Base-by-base conservation (phyloP, 352 stramenopile genomes). In the Phytophthora podocarpi region DNA sequence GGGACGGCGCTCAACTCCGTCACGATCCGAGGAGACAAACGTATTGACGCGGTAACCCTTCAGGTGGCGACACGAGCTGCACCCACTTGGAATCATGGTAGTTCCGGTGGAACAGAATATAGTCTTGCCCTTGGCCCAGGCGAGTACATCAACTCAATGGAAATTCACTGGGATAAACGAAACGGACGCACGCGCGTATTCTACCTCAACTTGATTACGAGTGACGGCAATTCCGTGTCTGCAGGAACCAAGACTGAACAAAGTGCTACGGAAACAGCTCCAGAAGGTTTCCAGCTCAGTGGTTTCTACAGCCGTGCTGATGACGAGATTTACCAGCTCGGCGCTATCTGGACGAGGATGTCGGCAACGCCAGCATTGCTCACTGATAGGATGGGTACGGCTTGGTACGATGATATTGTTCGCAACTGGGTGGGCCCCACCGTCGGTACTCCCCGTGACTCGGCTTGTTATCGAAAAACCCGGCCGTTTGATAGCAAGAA, bases 381-480 rank as follows among this genome's bases (percentile, higher is more conserved):
- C 39, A 68, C 49, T 5, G 66, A 71, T 47, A 16, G 60, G 5
- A 64, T 71, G 66, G 54, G 46, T 70, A 67, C 27, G 59, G 59
- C 20, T n/a, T n/a, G n/a, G n/a, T 74, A 74, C 60, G 12, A 70
- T 3, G 60, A 54, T 0, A 74, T 54, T 2, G 67, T 67, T 41
- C 66, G 66, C 3, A 65, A 65, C 39, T 65, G 57, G 57, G 57
- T 65, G 16, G 57, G 57, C 10, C 47, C 47, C 4, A 59, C 57
- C 3, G 46, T 65, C 4, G 57, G 57, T 13, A 30, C 35, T 3
- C 28, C 57, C 2, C 41, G 12, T 11, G 67, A 82, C 53, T 65
- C 58, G 24, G 70, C 70, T 3, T 85, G 76, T 27, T 85, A 85
- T 58, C 70, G 76, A 13, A 72, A 79, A 50, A 79, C 61, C 4